Conservation (phyloP, 257 asterid genomes). For the Lycium barbarum region DNA sequence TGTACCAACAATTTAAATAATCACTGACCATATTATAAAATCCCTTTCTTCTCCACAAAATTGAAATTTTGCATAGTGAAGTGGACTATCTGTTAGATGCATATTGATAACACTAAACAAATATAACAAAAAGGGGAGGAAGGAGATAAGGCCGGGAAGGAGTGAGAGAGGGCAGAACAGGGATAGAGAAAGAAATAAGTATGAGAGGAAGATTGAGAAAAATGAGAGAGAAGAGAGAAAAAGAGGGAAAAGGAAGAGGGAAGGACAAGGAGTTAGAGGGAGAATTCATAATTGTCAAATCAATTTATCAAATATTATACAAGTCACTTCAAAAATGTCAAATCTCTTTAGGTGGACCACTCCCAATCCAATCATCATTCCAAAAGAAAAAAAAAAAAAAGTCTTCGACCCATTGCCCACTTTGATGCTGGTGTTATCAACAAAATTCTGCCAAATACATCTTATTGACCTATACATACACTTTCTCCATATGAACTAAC, state of each 20-base stretch:
- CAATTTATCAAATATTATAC: neutral
- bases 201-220: neutral
- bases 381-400: neutral
- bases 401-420: constrained; percentile 13
- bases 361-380: neutral
- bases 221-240: neutral
- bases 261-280: neutral
- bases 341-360: neutral
- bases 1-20: constrained; percentile 21
- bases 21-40: neutral
- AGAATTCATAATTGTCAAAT: neutral
- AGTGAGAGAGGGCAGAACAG: neutral
- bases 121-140: neutral
- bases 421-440: constrained; percentile 2
- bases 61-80: constrained; percentile 13
- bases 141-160: constrained; percentile 1
- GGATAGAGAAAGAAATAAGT: neutral
- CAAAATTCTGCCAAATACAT: constrained; percentile 1
- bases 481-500: neutral
- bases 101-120: neutral
- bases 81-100: neutral
- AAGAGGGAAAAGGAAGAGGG: constrained; percentile 6
- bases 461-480: neutral
- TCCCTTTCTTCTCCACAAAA: neutral
- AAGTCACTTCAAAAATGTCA: neutral